Evolutionary conservation across 371 early-diverging fungal genomes (phyloP).

Genomic region (Mortierella sp.): DNA sequence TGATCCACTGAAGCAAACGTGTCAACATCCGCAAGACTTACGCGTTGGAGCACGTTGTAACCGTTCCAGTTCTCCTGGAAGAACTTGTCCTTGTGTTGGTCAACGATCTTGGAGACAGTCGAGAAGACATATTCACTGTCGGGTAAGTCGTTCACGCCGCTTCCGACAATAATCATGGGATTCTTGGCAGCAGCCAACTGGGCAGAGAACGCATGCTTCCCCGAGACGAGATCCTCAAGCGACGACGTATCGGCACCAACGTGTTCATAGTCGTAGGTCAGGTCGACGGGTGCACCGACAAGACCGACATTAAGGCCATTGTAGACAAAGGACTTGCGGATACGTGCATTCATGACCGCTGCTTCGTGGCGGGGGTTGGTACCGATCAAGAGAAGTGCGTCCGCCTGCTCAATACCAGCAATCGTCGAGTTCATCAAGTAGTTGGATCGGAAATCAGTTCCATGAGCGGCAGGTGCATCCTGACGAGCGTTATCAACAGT

Average conservation of each 20-base stretch:
- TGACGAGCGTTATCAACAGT: slow-evolving; percentile 72
- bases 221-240: slow-evolving; percentile 74
- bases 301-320: slow-evolving; percentile 81
- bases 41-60: slow-evolving; percentile 86
- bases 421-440: slow-evolving; percentile 87
- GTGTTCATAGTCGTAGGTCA: slow-evolving; percentile 92
- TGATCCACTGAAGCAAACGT: neutral
- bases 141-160: slow-evolving; percentile 77
- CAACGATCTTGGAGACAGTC: slow-evolving; percentile 71
- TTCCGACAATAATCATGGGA: slow-evolving; percentile 92
- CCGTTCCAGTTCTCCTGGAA: slow-evolving; percentile 87
- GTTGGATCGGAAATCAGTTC: slow-evolving; percentile 87
- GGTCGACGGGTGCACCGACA: slow-evolving; percentile 77
- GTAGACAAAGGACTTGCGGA: slow-evolving; percentile 91
- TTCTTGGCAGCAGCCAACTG: slow-evolving; percentile 84
- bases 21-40: slow-evolving; percentile 41
- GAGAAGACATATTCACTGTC: slow-evolving; percentile 75
- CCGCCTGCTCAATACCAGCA: slow-evolving; percentile 89
- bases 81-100: slow-evolving; percentile 71
- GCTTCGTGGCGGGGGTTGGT: slow-evolving; percentile 97
- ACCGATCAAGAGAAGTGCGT: slow-evolving; percentile 89
- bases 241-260: slow-evolving; percentile 73
- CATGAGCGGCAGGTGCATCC: slow-evolving; percentile 65
- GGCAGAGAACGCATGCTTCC: slow-evolving; percentile 78
- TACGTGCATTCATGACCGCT: slow-evolving; percentile 92